Evolutionary conservation across 2,329 filamentous ascomycete genomes (phyloP), one percentile per base, ranked within the genome.

Genomic region (Beauveria caledonica): DNA sequence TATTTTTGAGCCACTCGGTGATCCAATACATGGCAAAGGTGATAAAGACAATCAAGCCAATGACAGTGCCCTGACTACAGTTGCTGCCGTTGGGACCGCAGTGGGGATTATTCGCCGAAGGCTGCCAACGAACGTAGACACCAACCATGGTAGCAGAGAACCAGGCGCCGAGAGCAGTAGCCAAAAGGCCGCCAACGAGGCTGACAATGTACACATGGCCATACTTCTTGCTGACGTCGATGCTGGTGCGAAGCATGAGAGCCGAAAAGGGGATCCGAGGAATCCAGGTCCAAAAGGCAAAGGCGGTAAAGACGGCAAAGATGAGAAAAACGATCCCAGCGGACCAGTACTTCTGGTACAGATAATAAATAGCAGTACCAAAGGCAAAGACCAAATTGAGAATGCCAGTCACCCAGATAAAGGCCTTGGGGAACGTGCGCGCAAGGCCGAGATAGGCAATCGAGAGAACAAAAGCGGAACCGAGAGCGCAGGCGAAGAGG

Each of bases 11-110:
- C 82, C 89, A 93, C 72, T 97, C 93, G 1, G 89, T 88, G 64
- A 96, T 86, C 93, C 93, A 97, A 76, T 95, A 97, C 74, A 87
- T 90, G 58, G 92, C 87, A 68, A 97, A 97, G 0, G 92, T 96
- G 66, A 92, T 83, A 71, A 95, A 97, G 19, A 88, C 89, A 5
- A 96, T 78, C 33, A 97, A 76, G 0, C 92, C 92, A 62, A 92
- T 92, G 49, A 97, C 89, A 65, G 87, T 93, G 56, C 79, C 90
- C 6, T 77, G 80, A 62, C 88, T 86, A 67, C 92, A 97, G 6
- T 82, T 80, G 4, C 85, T 85, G 2, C 74, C 81, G 29, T 66
- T 59, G 13, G 74, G 72, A 3, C 76, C 74, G 64, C 84, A 86
- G 4, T 78, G 77, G 0, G 79, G 75, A 55, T 85, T 84, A 52